Percentiles rank a stretch among this genome's conserved stretches.
These are phyloP conservation scores for Quambalaria eucalypti DNA, from an alignment of 1,284 basidiomycete species.

Conservation along the genomic window DNA sequence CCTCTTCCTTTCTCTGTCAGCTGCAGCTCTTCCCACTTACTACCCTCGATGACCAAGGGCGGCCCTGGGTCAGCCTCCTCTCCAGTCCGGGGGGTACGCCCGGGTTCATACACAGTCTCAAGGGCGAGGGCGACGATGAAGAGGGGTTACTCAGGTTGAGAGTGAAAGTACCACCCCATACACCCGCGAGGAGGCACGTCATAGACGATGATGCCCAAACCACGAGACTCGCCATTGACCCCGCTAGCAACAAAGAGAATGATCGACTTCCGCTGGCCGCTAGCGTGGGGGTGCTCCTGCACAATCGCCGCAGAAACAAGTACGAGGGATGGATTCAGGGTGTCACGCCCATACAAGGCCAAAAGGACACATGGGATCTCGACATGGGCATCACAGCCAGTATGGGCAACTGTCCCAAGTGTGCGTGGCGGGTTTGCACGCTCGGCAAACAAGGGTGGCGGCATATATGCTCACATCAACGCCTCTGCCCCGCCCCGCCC, in stretches of 20 bases:
- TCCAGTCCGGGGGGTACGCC: not conserved
- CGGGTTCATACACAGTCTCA: constrained; percentile 4
- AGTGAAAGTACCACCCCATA: not conserved
- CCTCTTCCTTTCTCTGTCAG: constrained; percentile 2
- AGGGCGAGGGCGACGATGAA: not conserved
- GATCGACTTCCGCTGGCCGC: not conserved
- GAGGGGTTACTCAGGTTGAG: too few relatives aligned
- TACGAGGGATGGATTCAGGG: constrained; percentile 4
- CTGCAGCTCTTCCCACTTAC: constrained; percentile 8
- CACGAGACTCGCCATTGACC: constrained; percentile 2
- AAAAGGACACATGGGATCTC: not conserved
- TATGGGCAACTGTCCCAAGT: constrained; percentile 12
- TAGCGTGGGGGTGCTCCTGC: constrained; percentile 8
- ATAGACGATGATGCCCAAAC: too few relatives aligned
- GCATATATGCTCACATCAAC: too few relatives aligned
- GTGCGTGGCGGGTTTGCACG: not conserved
- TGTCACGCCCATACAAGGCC: not conserved
- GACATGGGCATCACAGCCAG: not conserved
- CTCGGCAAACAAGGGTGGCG: not conserved
- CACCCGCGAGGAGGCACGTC: too few relatives aligned
- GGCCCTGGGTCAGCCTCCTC: constrained; percentile 8
- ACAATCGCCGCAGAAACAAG: constrained; percentile 12
- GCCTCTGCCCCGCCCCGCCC: too few relatives aligned
- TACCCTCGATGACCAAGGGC: constrained; percentile 4
- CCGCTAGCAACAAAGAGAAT: not conserved